A percentile compares a stretch with the other conserved stretches of the same genome.
Conservation (phyloP, 805 yeast species). For the Cyberlindnera euphorbiiphila region DNA sequence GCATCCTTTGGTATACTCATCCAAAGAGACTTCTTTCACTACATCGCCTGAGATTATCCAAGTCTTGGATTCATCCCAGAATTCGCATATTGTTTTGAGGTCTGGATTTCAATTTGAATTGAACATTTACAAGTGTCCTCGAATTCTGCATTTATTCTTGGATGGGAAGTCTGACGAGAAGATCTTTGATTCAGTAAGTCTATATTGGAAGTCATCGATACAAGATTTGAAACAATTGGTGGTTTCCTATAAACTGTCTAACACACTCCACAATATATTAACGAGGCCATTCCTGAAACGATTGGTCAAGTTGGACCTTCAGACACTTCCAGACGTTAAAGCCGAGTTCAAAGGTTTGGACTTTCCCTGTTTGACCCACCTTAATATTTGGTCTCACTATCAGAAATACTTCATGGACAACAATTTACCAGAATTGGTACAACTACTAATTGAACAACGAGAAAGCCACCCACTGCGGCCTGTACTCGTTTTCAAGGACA, state of each 20-base stretch:
- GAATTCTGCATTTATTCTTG: not conserved
- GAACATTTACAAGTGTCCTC: not conserved
- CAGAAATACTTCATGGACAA: not conserved
- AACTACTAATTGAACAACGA: too few species aligned
- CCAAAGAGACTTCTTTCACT: too few species aligned
- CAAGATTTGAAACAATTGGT: not conserved
- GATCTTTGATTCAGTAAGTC: not conserved
- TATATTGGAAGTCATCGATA: conserved; percentile 4
- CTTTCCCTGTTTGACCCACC: conserved; percentile 1
- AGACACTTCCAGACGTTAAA: too few species aligned
- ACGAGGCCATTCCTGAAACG: not conserved
- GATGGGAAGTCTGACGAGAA: not conserved
- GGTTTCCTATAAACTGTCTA: not conserved
- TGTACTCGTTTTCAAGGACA: too few species aligned
- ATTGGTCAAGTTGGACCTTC: too few species aligned
- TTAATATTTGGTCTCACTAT: not conserved
- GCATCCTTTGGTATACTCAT: too few species aligned
- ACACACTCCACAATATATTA: not conserved
- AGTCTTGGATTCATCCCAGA: too few species aligned
- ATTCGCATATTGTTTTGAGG: too few species aligned
- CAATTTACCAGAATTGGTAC: conserved; percentile 1
- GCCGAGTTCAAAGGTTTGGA: not conserved
- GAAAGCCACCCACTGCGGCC: too few species aligned
- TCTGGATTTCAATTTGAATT: too few species aligned
- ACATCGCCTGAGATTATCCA: too few species aligned